Base-by-base conservation (phyloP, 78 protist species). In the Acrasis kona region DNA sequence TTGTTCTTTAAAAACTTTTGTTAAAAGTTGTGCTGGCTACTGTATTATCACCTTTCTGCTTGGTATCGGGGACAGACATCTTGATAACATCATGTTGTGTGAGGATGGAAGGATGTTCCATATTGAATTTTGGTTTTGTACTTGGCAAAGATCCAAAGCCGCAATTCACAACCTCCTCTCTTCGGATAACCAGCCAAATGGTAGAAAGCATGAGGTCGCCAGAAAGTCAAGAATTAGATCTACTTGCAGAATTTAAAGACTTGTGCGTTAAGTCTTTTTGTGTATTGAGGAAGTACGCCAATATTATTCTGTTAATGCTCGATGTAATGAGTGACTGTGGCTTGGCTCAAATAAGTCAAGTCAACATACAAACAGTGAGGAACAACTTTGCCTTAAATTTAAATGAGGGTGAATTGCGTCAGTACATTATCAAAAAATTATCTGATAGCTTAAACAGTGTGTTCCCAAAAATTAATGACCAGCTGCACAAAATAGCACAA, bases 91-190 rank as follows among this genome's bases (percentile, higher is more conserved):
- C 19, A 39, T 95, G 79, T 70, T 95, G 12, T 80, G 88, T 7
- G 61, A 78, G 19, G 68, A 88, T 34, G 92, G 87, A 5, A 8
- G 27, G 34, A 9, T 95, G 3, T 83, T 96, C 77, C 99, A 96
- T 76, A 93, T 96, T 28, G 99, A 96, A 96, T 84, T 96, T 96
- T 42, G 99, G 99, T 10, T 96, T 65, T 80, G 92, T 96, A 31
- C 37, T 96, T 8, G 99, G 98, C 35, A 64, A 81, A 5, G 97
- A 95, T 64, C 98, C 98, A 29, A 88, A 88, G 65, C 96, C 95
- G 35, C 79, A 84, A 31, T 87, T 92, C 8, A 97, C 99, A 58
- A 97, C 99, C 5, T 88, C 95, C 95, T 91, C 90, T 75, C 65
- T 91, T 28, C 89, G 90, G 78, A 58, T 90, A 28, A 29, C 78